Evolutionary conservation across 2,329 filamentous ascomycete species (phyloP).

Genomic region (Triangularia verruculosa): DNA sequence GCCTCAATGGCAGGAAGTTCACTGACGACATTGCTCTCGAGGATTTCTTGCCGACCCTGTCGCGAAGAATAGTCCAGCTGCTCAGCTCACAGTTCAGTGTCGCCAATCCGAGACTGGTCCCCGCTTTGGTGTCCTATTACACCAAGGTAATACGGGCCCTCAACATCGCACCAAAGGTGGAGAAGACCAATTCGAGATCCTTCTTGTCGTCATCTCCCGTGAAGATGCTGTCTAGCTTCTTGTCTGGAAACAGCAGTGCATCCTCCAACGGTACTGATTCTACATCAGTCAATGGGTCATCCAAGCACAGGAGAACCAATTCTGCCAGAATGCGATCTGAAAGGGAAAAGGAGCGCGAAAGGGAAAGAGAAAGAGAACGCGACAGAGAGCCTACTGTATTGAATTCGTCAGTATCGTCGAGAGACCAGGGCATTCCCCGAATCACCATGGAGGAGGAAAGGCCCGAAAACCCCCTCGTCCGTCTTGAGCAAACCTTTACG

Average conservation of each 20-base stretch:
- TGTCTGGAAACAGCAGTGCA: conserved; percentile 53
- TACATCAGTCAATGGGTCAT: conserved; percentile 26
- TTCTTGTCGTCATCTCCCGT: conserved; percentile 82
- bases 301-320: conserved; percentile 42
- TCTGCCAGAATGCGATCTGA: conserved; percentile 35
- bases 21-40: conserved; percentile 70
- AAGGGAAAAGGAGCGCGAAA: conserved; percentile 41
- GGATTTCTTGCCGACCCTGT: conserved; percentile 71
- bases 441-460: conserved; percentile 47
- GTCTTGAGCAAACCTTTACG: conserved; percentile 80
- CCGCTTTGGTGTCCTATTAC: conserved; percentile 72
- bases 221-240: conserved; percentile 82
- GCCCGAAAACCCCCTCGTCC: conserved; percentile 64
- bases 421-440: conserved; percentile 45
- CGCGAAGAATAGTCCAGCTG: conserved; percentile 70
- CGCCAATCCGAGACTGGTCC: conserved; percentile 60
- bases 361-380: not conserved
- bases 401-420: conserved; percentile 55
- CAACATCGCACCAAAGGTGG: conserved; percentile 58
- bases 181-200: conserved; percentile 56
- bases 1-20: conserved; percentile 67
- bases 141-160: conserved; percentile 72
- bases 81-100: conserved; percentile 68
- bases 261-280: not conserved
- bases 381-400: conserved; percentile 20